Evolutionary conservation across 805 yeast genomes (phyloP), one percentile per base, ranked within the genome.

Genomic region (Yarrowia sp.): DNA sequence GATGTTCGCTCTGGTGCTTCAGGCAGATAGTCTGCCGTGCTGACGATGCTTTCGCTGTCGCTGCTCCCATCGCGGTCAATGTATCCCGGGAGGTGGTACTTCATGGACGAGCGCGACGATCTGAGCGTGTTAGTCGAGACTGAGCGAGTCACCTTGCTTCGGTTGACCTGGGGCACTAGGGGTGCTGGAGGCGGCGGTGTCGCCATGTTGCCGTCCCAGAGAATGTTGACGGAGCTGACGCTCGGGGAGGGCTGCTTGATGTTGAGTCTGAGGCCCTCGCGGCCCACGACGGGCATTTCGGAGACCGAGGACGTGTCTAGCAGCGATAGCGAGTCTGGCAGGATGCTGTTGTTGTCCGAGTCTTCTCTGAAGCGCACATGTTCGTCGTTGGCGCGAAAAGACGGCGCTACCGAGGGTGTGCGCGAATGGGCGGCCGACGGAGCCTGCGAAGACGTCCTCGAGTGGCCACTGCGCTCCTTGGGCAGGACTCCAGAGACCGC

Each of bases 31-130:
- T 64, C 66, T 16, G 64, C 38, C 2, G 65, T 27, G 19, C 68
- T 65, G 24, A 63, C 63, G 12, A 68, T 62, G 29, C 70, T 67
- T 31, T 68, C 71, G 18, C 68, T 66, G 33, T 68, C 71, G 42
- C 69, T 66, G 46, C 61, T 62, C 19, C 65, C 69, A 55, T 68
- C 70, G 14, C 66, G 18, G 22, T 55, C 61, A 29, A 55, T 38
- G 41, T 55, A 55, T 39, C 61, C 61, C 19, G 61, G 61, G 10
- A 55, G 36, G 21, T 38, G 61, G 38, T 55, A 51, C 25, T 35
- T 51, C 58, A 51, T 51, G 3, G 58, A 51, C 22, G 58, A 51
- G 6, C 58, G 58, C 18, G 58, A 18, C 7, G 58, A 51, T 16
- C 58, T 35, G 12, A 51, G 58, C 2, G 58, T 51, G 24, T 51